Base-by-base conservation (phyloP, 2,329 filamentous ascomycete species). In the Colletotrichum salicis region DNA sequence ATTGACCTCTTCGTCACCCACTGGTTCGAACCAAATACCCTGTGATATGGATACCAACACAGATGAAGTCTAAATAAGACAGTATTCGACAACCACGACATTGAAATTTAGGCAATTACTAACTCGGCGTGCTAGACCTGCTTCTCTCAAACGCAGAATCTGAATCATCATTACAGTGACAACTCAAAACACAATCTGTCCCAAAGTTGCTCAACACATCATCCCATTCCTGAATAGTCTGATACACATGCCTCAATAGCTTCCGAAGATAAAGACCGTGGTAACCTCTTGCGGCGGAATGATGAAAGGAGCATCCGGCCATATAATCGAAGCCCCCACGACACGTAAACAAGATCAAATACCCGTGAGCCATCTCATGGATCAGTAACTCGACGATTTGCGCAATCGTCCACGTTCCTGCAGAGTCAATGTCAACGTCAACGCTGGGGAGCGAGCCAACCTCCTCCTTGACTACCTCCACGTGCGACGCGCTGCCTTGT, bases 301-400 rank as follows among this genome's bases (percentile, higher is more conserved):
- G 27, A 6, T 27, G 24, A 8, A 33, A 41, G 33, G 48, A 55
- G 19, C 15, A 19, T 10, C 51, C 61, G 2, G 13, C 13, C 15
- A 41, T 24, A 11, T 45, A 12, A 10, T 19, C 60, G 35, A 19
- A 41, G 51, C 52, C 59, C 7, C 59, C 65, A 13, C 27, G 31
- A 4, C 59, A 64, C n/a, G 59, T 45, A 41, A 71, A 71, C 31
- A 71, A 15, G 19, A 57, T 13, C 22, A 71, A 13, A 2, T 71
- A 71, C 1, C 54, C 48, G 31, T 71, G 62, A 31, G 75, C 10
- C 41, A 78, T 75, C 6, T 75, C 75, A 24, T 76, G 72, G 4
- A 82, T 73, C 2, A 82, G 70, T 35, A 73, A 67, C 70, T 78
- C 74, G n/a, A 82, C 72, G 22, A 82, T 78, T 48, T 77, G 77